Evolutionary conservation across 306 rosid genomes (phyloP).

Genomic region (Carpinus viminea): DNA sequence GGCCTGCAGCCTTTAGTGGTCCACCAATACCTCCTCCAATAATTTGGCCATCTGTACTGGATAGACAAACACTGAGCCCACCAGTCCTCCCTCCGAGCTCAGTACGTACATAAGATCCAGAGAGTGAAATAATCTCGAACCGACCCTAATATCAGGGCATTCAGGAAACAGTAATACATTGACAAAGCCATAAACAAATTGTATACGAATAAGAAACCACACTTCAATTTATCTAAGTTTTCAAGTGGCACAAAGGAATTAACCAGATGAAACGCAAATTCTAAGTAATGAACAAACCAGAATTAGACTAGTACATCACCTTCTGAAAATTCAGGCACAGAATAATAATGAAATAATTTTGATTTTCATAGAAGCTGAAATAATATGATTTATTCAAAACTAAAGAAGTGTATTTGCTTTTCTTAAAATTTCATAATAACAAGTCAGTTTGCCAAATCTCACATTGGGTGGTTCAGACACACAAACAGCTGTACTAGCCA

Average conservation of each 20-base stretch:
- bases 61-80: conserved; percentile 86
- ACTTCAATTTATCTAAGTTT: conserved; percentile 1
- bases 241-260: background rate
- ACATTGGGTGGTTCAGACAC: background rate
- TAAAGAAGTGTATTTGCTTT: background rate
- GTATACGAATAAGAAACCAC: conserved; percentile 16
- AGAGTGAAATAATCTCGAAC: conserved; percentile 84
- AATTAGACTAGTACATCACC: background rate
- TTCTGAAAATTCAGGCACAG: background rate
- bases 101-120: conserved; percentile 86
- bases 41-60: conserved; percentile 83
- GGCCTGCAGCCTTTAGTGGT: conserved; percentile 87
- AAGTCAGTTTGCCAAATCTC: background rate
- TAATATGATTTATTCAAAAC: background rate
- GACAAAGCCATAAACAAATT: conserved; percentile 15
- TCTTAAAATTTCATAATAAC: background rate
- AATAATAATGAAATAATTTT: background rate
- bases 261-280: background rate
- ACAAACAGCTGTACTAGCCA: background rate
- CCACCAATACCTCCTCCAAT: conserved; percentile 98
- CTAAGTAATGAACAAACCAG: background rate
- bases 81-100: conserved; percentile 72
- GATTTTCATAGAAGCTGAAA: background rate
- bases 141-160: conserved; percentile 61
- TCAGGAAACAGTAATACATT: conserved; percentile 29